phyloP scores from a whole-genome alignment of 306 rosid genomes.

The Corylus heterophylla region DNA sequence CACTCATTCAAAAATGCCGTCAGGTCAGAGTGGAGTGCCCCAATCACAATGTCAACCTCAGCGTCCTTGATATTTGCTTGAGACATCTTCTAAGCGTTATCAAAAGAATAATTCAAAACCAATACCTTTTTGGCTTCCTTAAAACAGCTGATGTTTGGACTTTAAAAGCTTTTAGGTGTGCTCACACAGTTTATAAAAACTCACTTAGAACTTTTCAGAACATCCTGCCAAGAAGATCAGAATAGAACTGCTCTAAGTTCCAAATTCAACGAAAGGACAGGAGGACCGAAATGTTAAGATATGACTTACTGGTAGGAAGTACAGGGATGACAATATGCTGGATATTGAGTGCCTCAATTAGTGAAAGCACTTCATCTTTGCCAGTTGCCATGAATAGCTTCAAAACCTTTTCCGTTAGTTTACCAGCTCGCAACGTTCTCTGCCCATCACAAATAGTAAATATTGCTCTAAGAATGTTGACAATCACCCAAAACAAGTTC shows the following conservation, averaged over 20 bases:
- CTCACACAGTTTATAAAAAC: slow-evolving; percentile 26
- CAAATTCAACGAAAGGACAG: slow-evolving; percentile 10
- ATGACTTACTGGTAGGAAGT: slow-evolving; percentile 89
- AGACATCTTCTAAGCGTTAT: slow-evolving; percentile 58
- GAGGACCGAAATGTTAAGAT: slow-evolving; percentile 6
- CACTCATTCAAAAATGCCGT: slow-evolving; percentile 71
- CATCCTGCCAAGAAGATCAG: slow-evolving; percentile 64
- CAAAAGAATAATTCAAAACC: slow-evolving; percentile 19
- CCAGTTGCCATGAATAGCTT: slow-evolving; percentile 76
- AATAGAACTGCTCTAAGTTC: slow-evolving; percentile 15
- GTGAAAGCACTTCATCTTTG: slow-evolving; percentile 83
- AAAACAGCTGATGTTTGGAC: slow-evolving; percentile 21
- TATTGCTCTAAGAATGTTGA: slow-evolving; percentile 1
- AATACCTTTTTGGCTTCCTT: slow-evolving; percentile 24
- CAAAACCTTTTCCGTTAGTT: slow-evolving; percentile 83
- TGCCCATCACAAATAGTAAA: slow-evolving; percentile 35
- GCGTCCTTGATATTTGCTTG: slow-evolving; percentile 46
- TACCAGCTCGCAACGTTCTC: slow-evolving; percentile 89
- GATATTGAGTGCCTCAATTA: slow-evolving; percentile 74
- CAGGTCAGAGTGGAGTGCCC: slow-evolving; percentile 73
- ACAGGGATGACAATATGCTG: slow-evolving; percentile 70
- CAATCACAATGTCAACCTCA: slow-evolving; percentile 92
- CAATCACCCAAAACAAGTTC: slow-evolving; percentile 16
- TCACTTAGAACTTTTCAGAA: slow-evolving; percentile 65
- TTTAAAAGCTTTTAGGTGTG: slow-evolving; percentile 21